Percentiles rank a stretch among this genome's conserved stretches.
Evolutionary conservation across 805 yeast species (phyloP).

Genomic region (Saccharomycopsis selenospora): DNA sequence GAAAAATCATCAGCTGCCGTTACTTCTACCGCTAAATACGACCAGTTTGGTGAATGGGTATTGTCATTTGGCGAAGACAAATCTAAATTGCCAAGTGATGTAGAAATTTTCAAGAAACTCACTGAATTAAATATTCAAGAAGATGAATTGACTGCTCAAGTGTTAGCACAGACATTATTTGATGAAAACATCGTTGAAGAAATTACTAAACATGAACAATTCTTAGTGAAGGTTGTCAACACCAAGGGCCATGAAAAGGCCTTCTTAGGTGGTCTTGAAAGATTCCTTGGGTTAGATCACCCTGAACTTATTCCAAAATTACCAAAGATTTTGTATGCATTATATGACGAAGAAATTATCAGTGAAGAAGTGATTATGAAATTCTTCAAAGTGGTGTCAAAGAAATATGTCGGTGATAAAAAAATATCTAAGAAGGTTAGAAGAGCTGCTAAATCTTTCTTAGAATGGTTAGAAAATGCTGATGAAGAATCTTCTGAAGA

Average conservation of each 20-base stretch:
- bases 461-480: constrained; percentile 92
- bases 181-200: constrained; percentile 56
- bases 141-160: constrained; percentile 76
- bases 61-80: constrained; percentile 41
- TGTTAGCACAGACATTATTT: constrained; percentile 84
- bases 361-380: constrained; percentile 73
- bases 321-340: constrained; percentile 73
- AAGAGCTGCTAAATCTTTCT: constrained; percentile 93
- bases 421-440: constrained; percentile 83
- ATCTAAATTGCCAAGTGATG: constrained; percentile 65
- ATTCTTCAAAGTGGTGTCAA: constrained; percentile 89
- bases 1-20: constrained; percentile 40
- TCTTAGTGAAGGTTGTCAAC: constrained; percentile 69
- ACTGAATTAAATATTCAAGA: constrained; percentile 65
- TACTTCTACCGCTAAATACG: constrained; percentile 47
- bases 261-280: constrained; percentile 91
- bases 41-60: constrained; percentile 23
- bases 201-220: constrained; percentile 69
- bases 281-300: constrained; percentile 78
- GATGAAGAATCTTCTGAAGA: constrained; percentile 73
- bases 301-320: constrained; percentile 62
- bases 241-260: constrained; percentile 72
- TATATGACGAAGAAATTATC: constrained; percentile 77
- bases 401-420: constrained; percentile 81
- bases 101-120: constrained; percentile 89